Conservation (phyloP, 345 rosid genomes). For the Aethionema arabicum region DNA sequence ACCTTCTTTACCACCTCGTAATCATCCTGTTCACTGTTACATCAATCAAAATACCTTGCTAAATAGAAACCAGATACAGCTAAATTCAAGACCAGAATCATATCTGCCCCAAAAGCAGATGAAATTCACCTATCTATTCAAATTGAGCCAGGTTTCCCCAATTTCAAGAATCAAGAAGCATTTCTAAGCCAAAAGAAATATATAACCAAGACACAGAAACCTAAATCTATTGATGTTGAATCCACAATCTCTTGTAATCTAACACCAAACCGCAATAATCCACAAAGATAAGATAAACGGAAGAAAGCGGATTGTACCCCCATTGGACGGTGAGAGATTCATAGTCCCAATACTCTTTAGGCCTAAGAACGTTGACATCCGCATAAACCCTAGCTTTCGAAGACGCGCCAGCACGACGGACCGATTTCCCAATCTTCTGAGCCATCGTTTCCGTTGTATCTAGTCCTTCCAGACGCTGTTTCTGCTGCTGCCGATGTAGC, state of each 20-base stretch:
- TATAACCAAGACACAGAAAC: background rate
- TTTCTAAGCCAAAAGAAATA: background rate
- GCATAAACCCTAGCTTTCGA: constrained; percentile 84
- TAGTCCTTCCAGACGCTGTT: constrained; percentile 14
- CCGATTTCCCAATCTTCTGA: constrained; percentile 78
- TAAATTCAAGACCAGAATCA: too few species aligned
- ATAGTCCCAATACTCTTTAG: constrained; percentile 59
- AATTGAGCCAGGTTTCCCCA: too few species aligned
- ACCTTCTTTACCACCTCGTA: constrained; percentile 84
- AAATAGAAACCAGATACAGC: background rate
- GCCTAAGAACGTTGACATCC: constrained; percentile 68
- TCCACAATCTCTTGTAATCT: background rate
- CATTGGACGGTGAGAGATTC: constrained; percentile 65
- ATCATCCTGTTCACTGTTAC: constrained; percentile 72
- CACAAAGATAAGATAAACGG: background rate
- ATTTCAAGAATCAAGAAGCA: background rate
- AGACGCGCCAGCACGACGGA: constrained; percentile 75
- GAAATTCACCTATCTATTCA: background rate
- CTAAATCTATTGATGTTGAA: background rate
- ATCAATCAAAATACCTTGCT: background rate
- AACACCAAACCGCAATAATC: too few species aligned
- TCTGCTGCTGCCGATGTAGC: background rate
- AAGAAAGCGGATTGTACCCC: constrained; percentile 48
- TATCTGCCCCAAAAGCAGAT: background rate
- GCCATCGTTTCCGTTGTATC: constrained; percentile 56